These are phyloP conservation scores for Rhododendron williamsianum DNA, from an alignment of 148 eudicot genomes.

Conservation along the genomic window DNA sequence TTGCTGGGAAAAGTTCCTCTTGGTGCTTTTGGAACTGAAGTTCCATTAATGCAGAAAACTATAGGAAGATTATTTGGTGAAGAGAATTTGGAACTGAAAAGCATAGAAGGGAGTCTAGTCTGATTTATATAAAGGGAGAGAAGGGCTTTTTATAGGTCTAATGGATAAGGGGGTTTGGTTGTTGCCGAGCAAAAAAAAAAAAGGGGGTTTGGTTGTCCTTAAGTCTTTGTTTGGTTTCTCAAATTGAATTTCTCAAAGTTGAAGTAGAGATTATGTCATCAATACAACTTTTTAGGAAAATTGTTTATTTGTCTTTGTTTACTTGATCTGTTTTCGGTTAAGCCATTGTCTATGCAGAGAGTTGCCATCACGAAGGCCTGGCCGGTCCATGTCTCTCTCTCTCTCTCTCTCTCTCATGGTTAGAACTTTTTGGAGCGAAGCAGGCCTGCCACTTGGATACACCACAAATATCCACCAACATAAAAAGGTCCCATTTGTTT, in stretches of 20 bases:
- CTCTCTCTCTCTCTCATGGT: not conserved
- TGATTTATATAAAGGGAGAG: not conserved
- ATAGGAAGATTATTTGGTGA: not conserved
- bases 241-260: not conserved
- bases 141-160: not conserved
- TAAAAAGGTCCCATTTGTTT: not conserved
- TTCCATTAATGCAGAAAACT: slow-evolving; percentile 21
- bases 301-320: slow-evolving; percentile 3
- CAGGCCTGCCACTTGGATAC: slow-evolving; percentile 15
- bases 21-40: slow-evolving; percentile 28
- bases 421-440: not conserved
- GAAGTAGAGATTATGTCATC: slow-evolving; percentile 13
- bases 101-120: not conserved
- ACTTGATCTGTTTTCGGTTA: not conserved
- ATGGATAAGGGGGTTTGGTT: slow-evolving; percentile 15
- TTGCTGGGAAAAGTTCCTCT: slow-evolving; percentile 1
- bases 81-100: not conserved
- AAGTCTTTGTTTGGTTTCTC: slow-evolving; percentile 6
- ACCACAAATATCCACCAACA: not conserved
- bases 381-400: not conserved
- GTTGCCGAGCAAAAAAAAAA: too few species aligned
- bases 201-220: slow-evolving; percentile 19
- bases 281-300: not conserved
- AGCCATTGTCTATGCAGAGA: not conserved
- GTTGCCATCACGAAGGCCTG: not conserved